Percentiles rank a stretch among this genome's conserved stretches.
Evolutionary conservation across 805 yeast species (phyloP).

Genomic region (Sugiyamaella valdiviana): DNA sequence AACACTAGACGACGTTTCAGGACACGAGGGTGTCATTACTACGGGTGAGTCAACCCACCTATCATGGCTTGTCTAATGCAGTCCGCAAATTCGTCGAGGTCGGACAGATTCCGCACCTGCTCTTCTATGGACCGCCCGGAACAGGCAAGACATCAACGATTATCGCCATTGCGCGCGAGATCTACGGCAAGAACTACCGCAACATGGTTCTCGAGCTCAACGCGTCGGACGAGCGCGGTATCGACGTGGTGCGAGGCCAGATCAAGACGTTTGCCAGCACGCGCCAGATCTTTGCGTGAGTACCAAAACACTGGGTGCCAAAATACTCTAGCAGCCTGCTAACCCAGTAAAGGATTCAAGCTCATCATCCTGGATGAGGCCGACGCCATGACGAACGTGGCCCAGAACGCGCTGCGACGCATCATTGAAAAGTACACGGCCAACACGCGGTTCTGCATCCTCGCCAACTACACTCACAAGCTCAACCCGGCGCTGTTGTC

Average conservation of each 20-base stretch:
- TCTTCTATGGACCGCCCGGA: constrained; percentile 95
- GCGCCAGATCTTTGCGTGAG: constrained; percentile 66
- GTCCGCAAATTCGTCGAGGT: constrained; percentile 77
- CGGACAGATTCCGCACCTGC: constrained; percentile 80
- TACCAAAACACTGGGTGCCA: constrained; percentile 1
- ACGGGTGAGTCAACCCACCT: constrained; percentile 43
- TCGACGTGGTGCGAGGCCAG: constrained; percentile 95
- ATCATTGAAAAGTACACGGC: constrained; percentile 91
- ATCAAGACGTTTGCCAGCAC: constrained; percentile 95
- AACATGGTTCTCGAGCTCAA: constrained; percentile 92
- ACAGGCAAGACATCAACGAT: constrained; percentile 90
- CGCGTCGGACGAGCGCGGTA: constrained; percentile 97
- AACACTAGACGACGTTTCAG: constrained; percentile 78
- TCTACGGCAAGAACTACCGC: constrained; percentile 73
- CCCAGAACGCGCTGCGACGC: constrained; percentile 90
- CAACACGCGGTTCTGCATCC: constrained; percentile 89
- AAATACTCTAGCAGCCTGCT: constrained; percentile 34
- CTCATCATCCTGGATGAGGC: constrained; percentile 93
- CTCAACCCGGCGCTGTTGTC: constrained; percentile 90
- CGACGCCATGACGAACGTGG: constrained; percentile 95
- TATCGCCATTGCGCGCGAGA: constrained; percentile 77
- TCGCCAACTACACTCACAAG: constrained; percentile 94
- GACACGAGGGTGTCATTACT: constrained; percentile 78
- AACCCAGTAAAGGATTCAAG: constrained; percentile 56
- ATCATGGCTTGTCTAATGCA: background rate